These are phyloP conservation scores for Cryptosporidium canis DNA, from an alignment of 169 alveolate genomes.

Conservation along the genomic window DNA sequence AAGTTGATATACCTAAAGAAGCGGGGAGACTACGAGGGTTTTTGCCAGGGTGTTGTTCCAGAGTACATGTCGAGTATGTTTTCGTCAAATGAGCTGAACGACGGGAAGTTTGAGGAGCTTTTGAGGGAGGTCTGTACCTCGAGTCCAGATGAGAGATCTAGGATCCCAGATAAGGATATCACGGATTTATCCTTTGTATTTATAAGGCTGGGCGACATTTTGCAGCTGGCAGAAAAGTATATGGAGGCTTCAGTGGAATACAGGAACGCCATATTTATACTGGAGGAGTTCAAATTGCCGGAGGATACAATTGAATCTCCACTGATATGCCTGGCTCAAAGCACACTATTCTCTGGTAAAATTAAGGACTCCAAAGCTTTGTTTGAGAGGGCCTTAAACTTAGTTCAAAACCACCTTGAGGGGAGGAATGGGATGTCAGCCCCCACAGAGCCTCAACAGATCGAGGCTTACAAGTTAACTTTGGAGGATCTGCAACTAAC, in stretches of 20 bases:
- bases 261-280: slow-evolving; percentile 30
- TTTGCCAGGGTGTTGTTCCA: slow-evolving; percentile 63
- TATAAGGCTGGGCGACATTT: slow-evolving; percentile 58
- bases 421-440: slow-evolving; percentile 55
- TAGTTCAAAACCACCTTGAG: slow-evolving; percentile 28
- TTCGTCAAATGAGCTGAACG: slow-evolving; percentile 4
- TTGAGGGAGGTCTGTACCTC: slow-evolving; percentile 6
- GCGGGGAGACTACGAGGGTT: slow-evolving; percentile 22
- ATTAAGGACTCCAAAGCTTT: slow-evolving; percentile 24
- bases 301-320: slow-evolving; percentile 47
- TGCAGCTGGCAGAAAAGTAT: slow-evolving; percentile 64
- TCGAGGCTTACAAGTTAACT: slow-evolving; percentile 48
- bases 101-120: slow-evolving; percentile 45
- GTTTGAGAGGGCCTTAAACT: slow-evolving; percentile 39
- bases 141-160: slow-evolving; percentile 6
- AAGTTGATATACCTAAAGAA: slow-evolving; percentile 23
- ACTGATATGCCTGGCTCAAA: slow-evolving; percentile 67
- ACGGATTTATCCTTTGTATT: slow-evolving; percentile 49
- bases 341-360: slow-evolving; percentile 54
- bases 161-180: slow-evolving; percentile 47
- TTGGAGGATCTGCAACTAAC: slow-evolving; percentile 68
- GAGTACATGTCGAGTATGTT: slow-evolving; percentile 34
- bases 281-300: slow-evolving; percentile 38
- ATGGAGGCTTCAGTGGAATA: slow-evolving; percentile 47
- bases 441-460: slow-evolving; percentile 17